phyloP scores from a whole-genome alignment of 106 monocot genomes.

The Alisma plantagoaquatica region DNA sequence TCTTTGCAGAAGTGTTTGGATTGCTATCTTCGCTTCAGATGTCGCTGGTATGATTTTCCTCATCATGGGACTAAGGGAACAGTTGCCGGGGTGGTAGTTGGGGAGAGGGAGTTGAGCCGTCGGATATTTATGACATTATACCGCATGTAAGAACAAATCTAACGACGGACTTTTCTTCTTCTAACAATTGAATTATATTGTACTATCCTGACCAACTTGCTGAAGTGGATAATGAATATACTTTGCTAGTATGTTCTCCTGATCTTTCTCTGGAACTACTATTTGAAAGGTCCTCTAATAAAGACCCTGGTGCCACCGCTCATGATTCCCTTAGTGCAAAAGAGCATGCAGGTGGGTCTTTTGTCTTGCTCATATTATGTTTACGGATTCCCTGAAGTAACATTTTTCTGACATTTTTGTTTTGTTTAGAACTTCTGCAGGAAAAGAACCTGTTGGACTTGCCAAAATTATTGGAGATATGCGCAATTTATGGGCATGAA shows the following conservation, averaged over 20 bases:
- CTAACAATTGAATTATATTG: not conserved
- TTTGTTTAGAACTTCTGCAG: conserved; percentile 57
- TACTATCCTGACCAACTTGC: not conserved
- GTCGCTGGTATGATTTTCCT: conserved; percentile 91
- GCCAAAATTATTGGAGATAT: conserved; percentile 75
- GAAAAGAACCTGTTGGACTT: conserved; percentile 57
- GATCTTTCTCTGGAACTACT: no score
- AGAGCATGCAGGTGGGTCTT: conserved; percentile 38
- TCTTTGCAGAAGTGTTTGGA: conserved; percentile 67
- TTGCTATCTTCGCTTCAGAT: conserved; percentile 72
- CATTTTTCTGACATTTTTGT: conserved; percentile 10
- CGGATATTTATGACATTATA: conserved; percentile 62
- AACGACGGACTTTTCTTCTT: not conserved
- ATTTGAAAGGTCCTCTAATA: conserved; percentile 69
- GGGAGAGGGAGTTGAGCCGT: conserved; percentile 54
- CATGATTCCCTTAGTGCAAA: conserved; percentile 44
- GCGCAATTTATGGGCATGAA: conserved; percentile 66
- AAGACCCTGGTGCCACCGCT: conserved; percentile 34
- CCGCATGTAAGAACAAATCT: conserved; percentile 62
- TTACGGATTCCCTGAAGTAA: not conserved
- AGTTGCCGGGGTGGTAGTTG: conserved; percentile 55
- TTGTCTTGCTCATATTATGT: not conserved
- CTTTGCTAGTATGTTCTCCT: conserved; percentile 1
- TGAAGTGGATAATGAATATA: not conserved
- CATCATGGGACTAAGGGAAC: conserved; percentile 47